Base-by-base conservation (phyloP, 2,329 filamentous ascomycete species). In the Lachnellula hyalina region DNA sequence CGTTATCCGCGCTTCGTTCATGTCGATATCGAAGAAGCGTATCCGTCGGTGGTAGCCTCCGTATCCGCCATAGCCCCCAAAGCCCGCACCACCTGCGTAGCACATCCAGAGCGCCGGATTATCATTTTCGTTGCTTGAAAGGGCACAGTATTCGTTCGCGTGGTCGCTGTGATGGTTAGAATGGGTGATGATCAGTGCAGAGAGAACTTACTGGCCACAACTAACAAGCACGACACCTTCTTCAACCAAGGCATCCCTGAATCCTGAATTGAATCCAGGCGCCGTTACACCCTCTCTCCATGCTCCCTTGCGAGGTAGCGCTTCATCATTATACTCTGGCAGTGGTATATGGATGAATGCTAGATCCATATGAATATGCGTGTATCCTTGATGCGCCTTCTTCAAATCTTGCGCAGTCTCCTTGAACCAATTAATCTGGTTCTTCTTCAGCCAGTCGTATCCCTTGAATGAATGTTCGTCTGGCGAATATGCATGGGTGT, bases 311-410 rank as follows among this genome's bases (percentile, higher is more conserved):
- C 77, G 74, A 2, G 75, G 75, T 35, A 87, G 81, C 2, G 81
- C 76, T 1, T 73, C 68, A 49, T 85, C 80, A 40, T 81, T 78
- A 67, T 96, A 96, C 70, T 99, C 94, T 0, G 94, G 92, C 3
- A 99, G 76, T 0, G 94, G 94, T 53, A 99, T 99, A 70, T 99
- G 94, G 59, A 99, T 95, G 69, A 99, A 99, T 0, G 94, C 90
- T 71, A 97, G 83, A 68, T 99, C 89, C 81, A 99, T 89, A 70
- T 97, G 94, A 50, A 91, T 87, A 67, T 94, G 89, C 0, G 88
- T 90, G 72, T 96, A 99, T 65, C 90, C 85, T 58, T 82, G 81
- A 69, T 96, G 92, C 57, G 83, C 83, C 65, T 85, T 84, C 73
- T 90, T 90, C 47, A 96, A 74, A 12, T 83, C 74, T 54, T 86